Conservation (phyloP, 1,139 yeast genomes). For the Saccharomyces pastorianus region DNA sequence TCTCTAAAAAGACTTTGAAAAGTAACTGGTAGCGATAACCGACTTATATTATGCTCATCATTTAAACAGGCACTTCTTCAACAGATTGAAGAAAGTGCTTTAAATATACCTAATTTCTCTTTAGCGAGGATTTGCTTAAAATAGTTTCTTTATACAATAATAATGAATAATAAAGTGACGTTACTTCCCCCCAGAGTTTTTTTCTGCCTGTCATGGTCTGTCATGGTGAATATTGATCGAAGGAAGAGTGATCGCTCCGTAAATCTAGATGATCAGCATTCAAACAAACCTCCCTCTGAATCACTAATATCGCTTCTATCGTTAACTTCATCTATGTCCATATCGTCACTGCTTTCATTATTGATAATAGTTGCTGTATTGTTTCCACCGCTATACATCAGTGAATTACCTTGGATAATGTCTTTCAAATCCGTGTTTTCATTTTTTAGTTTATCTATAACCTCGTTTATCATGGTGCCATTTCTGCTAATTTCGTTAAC, state of each 20-base stretch:
- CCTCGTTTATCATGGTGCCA: slow-evolving; percentile 6
- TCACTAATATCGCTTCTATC: slow-evolving; percentile 8
- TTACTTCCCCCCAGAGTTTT: background rate
- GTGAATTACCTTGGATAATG: background rate
- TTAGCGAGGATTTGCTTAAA: background rate
- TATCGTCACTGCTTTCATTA: slow-evolving; percentile 5
- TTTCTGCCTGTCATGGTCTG: background rate
- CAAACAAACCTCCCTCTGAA: background rate
- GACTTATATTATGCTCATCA: background rate
- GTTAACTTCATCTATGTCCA: slow-evolving; percentile 14
- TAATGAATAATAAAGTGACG: background rate
- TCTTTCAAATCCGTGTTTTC: slow-evolving; percentile 7
- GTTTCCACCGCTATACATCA: background rate
- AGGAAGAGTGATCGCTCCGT: background rate
- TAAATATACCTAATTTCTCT: background rate
- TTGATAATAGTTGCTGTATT: background rate
- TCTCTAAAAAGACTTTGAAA: slow-evolving; percentile 27
- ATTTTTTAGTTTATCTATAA: slow-evolving; percentile 6
- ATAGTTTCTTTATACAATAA: background rate
- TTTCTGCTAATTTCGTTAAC: slow-evolving; percentile 8
- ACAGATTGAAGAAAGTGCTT: background rate
- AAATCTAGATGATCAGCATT: background rate
- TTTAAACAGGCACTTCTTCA: background rate
- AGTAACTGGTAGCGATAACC: slow-evolving; percentile 23
- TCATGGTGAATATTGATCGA: background rate